Percentiles rank a stretch among this genome's conserved stretches.
Evolutionary conservation across 208 protist genomes (phyloP).

Genomic region (Kentomonas sorsogonicus): DNA sequence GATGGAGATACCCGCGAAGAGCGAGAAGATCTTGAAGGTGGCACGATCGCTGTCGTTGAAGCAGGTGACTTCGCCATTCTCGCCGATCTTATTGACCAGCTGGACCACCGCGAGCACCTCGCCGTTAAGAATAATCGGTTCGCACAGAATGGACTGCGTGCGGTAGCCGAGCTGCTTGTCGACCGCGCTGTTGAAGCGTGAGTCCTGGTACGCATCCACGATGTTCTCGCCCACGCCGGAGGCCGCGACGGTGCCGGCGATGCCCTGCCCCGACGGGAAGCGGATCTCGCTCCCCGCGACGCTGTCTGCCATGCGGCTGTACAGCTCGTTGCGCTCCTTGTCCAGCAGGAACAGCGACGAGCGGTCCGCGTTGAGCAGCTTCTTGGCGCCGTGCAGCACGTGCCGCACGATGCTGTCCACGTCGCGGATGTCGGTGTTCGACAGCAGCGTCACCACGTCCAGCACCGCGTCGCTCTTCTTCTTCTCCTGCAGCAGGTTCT

Average conservation of each 20-base stretch:
- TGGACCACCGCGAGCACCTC: constrained; percentile 85
- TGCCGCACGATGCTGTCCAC: constrained; percentile 62
- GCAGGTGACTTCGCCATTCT: constrained; percentile 33
- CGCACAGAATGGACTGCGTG: constrained; percentile 72
- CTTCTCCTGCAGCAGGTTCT: constrained; percentile 56
- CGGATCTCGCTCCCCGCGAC: constrained; percentile 61
- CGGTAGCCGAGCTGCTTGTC: constrained; percentile 76
- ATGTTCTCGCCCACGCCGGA: constrained; percentile 69
- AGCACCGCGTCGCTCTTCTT: constrained; percentile 65
- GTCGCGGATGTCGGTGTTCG: constrained; percentile 71
- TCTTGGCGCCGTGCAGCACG: constrained; percentile 66
- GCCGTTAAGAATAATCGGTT: constrained; percentile 75
- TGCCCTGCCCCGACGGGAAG: constrained; percentile 66
- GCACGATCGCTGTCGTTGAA: constrained; percentile 52
- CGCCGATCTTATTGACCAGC: constrained; percentile 76
- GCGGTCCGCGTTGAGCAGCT: constrained; percentile 59
- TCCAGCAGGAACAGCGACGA: constrained; percentile 74
- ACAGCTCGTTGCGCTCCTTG: constrained; percentile 82
- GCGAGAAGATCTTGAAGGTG: constrained; percentile 71
- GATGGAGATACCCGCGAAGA: constrained; percentile 83
- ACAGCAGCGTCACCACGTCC: constrained; percentile 62
- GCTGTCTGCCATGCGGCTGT: constrained; percentile 65
- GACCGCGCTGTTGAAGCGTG: constrained; percentile 67
- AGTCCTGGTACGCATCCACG: constrained; percentile 64
- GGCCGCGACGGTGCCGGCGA: constrained; percentile 64